These are phyloP conservation scores for Chloridella minuta DNA, from an alignment of 352 stramenopile genomes.

Conservation along the genomic window DNA sequence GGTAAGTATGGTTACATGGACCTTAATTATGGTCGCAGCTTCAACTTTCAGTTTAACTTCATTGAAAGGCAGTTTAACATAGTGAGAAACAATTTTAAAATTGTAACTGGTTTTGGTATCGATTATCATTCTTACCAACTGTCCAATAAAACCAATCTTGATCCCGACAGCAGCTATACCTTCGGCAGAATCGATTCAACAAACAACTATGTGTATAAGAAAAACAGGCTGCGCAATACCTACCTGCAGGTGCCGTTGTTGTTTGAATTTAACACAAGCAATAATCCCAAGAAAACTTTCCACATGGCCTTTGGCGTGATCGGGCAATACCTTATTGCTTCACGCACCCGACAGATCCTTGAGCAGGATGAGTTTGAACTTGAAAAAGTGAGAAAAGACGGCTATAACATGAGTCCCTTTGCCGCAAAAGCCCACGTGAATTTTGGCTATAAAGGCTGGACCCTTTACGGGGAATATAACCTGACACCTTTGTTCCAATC, in stretches of 20 bases:
- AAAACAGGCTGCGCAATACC: not conserved
- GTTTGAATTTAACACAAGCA: not conserved
- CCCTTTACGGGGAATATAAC: not conserved
- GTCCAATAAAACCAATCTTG: not conserved
- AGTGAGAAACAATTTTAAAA: not conserved
- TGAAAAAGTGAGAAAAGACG: not conserved
- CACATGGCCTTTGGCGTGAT: not conserved
- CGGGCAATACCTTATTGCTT: not conserved
- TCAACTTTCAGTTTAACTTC: not conserved
- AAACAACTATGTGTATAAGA: not conserved
- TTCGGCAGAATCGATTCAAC: not conserved
- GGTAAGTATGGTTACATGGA: not conserved
- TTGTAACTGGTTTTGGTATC: not conserved
- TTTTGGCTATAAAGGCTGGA: not conserved
- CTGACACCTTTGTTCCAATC: not conserved
- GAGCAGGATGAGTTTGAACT: not conserved
- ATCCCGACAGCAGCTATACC: not conserved
- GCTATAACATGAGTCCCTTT: not conserved
- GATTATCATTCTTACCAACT: not conserved
- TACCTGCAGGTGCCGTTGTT: not conserved
- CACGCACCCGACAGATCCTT: not conserved
- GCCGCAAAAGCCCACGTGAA: not conserved
- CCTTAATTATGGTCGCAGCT: not conserved
- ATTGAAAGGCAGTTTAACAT: not conserved
- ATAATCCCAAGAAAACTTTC: slow-evolving; percentile 2